Base-by-base conservation (phyloP, 352 stramenopile genomes). In the Phytophthora pini region DNA sequence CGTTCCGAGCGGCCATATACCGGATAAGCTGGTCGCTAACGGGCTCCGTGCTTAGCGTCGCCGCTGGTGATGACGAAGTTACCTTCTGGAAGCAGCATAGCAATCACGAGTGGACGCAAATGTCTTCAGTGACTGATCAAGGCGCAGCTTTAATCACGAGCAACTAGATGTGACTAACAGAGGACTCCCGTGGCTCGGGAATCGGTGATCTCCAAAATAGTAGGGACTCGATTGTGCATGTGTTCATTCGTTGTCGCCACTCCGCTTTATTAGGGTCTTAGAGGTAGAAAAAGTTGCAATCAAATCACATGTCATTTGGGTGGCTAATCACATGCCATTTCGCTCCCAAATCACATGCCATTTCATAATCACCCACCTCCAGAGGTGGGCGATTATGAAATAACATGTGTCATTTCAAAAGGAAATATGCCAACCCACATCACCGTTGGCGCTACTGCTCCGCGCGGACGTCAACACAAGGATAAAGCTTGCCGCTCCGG, bases 21-120 rank as follows among this genome's bases (percentile, higher is more conserved):
- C 80, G 86, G 56, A 84, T 95, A 80, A 90, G 79, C 70, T 95
- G 88, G 88, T 95, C 88, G 40, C 72, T 91, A 12, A 90, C 82
- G 2, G 84, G 80, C 36, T 79, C 70, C 6, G 77, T 91, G 54
- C 78, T 93, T 24, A 88, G 82, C 47, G 77, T 88, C 26, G 80
- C 82, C 10, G 67, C 77, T 36, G 84, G 82, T 36, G 84, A 93
- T 58, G 82, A 93, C 43, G 77, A 91, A 22, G 76, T 91, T 49
- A 93, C 80, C 3, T 87, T 95, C 54, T 95, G 88, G 88, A 95
- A 94, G 66, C 82, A 92, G 51, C 49, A 62, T 22, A 80, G 61
- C 24, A 82, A 84, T 38, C 74, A 74, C 41, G 61, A 88, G 58
- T 95, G 88, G 88, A 65, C 66, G 20, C 80, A 92, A 44, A 65